These are phyloP conservation scores for Helicocarpus griseus DNA, from an alignment of 2,329 filamentous ascomycete species.

Conservation along the genomic window DNA sequence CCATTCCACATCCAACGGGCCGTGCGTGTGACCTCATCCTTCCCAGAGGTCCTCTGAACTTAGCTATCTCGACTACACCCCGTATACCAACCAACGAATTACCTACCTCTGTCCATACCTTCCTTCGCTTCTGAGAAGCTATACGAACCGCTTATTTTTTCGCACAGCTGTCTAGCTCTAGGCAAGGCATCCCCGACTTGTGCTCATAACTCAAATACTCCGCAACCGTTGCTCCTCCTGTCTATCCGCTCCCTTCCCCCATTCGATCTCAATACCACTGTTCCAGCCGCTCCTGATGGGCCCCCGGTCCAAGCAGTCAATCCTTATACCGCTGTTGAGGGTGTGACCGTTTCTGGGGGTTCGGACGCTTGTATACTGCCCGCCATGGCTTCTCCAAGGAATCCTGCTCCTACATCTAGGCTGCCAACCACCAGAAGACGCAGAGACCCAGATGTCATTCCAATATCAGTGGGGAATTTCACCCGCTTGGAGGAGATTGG, in stretches of 20 bases:
- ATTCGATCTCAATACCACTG: background rate
- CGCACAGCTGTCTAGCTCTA: too few relatives aligned
- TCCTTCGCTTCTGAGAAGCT: too few relatives aligned
- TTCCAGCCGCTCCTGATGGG: conserved; percentile 9
- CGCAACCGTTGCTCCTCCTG: too few relatives aligned
- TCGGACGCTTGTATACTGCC: background rate
- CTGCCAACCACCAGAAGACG: conserved; percentile 29
- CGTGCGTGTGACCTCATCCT: conserved; percentile 1
- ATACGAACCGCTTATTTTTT: too few relatives aligned
- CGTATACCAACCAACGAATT: too few relatives aligned
- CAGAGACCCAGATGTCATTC: conserved; percentile 18
- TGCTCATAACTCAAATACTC: too few relatives aligned
- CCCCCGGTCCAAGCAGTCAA: conserved; percentile 1
- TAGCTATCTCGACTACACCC: too few relatives aligned
- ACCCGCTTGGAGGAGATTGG: conserved; percentile 81
- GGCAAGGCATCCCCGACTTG: too few relatives aligned
- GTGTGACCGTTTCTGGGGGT: conserved; percentile 2
- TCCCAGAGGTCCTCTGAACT: too few relatives aligned
- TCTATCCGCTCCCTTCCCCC: conserved; percentile 11
- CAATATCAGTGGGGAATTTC: conserved; percentile 60
- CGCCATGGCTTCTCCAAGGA: conserved; percentile 7
- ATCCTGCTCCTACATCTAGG: conserved; percentile 32
- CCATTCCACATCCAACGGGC: background rate
- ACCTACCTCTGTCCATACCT: too few relatives aligned
- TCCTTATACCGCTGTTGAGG: conserved; percentile 7